Evolutionary conservation across 805 yeast species (phyloP).

Genomic region (Cyberlindnera japonica): DNA sequence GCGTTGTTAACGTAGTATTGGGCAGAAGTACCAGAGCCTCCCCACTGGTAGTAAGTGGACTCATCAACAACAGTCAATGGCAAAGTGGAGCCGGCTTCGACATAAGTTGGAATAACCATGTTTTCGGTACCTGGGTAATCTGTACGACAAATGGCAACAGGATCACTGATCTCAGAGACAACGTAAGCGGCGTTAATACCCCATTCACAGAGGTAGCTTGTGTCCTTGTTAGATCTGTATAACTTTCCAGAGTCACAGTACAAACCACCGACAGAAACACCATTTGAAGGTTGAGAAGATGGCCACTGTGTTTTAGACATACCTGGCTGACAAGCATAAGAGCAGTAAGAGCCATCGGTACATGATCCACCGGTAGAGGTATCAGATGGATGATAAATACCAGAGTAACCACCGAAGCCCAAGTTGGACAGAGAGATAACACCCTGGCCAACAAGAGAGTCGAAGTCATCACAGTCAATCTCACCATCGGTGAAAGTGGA

Average conservation of each 20-base stretch:
- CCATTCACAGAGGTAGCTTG: constrained; percentile 80
- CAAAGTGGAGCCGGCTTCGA: constrained; percentile 59
- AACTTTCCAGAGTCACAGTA: constrained; percentile 78
- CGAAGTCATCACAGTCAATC: constrained; percentile 64
- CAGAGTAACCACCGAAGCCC: constrained; percentile 82
- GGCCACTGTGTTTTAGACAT: constrained; percentile 99
- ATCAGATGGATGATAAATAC: constrained; percentile 51
- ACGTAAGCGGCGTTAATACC: constrained; percentile 70
- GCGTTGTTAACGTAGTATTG: constrained; percentile 98
- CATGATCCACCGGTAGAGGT: constrained; percentile 65
- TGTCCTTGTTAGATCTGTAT: constrained; percentile 67
- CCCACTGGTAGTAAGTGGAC: constrained; percentile 76
- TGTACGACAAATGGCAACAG: constrained; percentile 92
- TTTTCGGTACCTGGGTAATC: constrained; percentile 99
- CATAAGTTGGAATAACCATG: constrained; percentile 92
- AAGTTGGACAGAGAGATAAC: constrained; percentile 70
- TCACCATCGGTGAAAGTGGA: constrained; percentile 67
- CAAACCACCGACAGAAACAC: constrained; percentile 92
- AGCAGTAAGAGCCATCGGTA: constrained; percentile 89
- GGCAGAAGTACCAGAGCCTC: constrained; percentile 79
- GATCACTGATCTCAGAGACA: constrained; percentile 55
- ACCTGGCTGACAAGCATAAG: constrained; percentile 97
- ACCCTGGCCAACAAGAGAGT: constrained; percentile 65
- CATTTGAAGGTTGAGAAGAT: constrained; percentile 73
- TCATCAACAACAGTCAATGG: constrained; percentile 80